Conservation (phyloP, 495 filamentous ascomycete genomes). For the Xylaria nigripes region DNA sequence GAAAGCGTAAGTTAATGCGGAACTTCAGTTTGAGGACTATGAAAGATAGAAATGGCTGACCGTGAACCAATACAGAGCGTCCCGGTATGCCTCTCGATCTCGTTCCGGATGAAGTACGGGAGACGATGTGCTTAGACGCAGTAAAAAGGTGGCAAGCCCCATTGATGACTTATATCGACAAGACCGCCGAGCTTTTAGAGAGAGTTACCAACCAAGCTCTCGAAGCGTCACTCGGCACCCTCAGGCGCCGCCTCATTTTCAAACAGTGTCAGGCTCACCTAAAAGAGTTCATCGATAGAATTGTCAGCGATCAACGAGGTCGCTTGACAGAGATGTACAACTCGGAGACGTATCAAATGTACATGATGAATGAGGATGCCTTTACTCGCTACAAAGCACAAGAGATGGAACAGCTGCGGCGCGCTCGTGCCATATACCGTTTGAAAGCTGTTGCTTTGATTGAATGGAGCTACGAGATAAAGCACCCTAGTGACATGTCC, state of each 20-base stretch:
- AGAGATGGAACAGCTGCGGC: constrained; percentile 26
- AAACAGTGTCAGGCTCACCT: constrained; percentile 28
- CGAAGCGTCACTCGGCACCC: constrained; percentile 25
- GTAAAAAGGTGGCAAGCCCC: constrained; percentile 30
- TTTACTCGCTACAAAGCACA: constrained; percentile 29
- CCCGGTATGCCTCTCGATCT: constrained; percentile 38
- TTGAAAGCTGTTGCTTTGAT: constrained; percentile 24
- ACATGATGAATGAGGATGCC: constrained; percentile 33
- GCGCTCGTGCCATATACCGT: constrained; percentile 31
- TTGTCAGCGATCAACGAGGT: constrained; percentile 16
- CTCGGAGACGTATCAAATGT: constrained; percentile 33
- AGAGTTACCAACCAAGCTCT: constrained; percentile 24
- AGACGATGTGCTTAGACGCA: constrained; percentile 30
- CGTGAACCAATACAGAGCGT: constrained; percentile 3
- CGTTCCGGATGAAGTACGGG: constrained; percentile 34
- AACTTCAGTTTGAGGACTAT: background rate
- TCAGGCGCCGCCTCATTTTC: constrained; percentile 36
- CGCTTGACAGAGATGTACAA: constrained; percentile 29
- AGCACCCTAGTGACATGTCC: constrained; percentile 25
- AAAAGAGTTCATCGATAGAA: constrained; percentile 25
- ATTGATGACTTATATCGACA: constrained; percentile 26
- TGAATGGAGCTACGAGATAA: constrained; percentile 22
- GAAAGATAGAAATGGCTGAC: background rate
- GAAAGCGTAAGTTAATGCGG: constrained; percentile 15
- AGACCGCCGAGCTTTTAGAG: constrained; percentile 29